Evolutionary conservation across 441 rosid genomes (phyloP).

Genomic region (Adansonia rubrostipa): DNA sequence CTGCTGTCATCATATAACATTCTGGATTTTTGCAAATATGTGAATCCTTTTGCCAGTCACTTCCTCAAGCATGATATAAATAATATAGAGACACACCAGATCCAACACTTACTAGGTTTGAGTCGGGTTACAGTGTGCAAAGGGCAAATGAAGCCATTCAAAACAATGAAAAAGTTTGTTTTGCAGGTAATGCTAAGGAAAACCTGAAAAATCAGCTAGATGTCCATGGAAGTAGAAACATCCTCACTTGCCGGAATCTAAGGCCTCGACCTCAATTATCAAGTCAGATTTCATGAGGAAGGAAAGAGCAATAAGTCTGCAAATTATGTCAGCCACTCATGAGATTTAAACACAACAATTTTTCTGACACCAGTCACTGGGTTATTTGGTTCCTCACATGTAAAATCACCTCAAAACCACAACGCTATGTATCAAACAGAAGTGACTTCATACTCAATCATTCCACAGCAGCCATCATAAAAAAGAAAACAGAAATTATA

Average conservation of each 20-base stretch:
- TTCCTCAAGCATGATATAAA: conserved; percentile 20
- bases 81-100: conserved; percentile 10
- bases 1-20: neutral
- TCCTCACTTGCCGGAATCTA: conserved; percentile 50
- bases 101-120: conserved; percentile 22
- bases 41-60: conserved; percentile 6
- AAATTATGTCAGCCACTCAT: conserved; percentile 50
- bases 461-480: conserved; percentile 15
- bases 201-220: conserved; percentile 66
- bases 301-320: conserved; percentile 63
- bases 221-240: conserved; percentile 57
- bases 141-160: conserved; percentile 11
- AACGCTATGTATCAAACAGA: conserved; percentile 20
- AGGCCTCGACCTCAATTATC: conserved; percentile 57
- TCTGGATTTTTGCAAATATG: neutral
- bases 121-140: conserved; percentile 23
- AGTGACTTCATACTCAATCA: conserved; percentile 8
- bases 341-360: conserved; percentile 38
- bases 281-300: conserved; percentile 53
- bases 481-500: neutral
- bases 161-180: conserved; percentile 21
- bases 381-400: conserved; percentile 27
- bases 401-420: conserved; percentile 16
- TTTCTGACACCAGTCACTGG: conserved; percentile 20
- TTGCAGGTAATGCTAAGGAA: conserved; percentile 43